Conservation (phyloP, 2,329 filamentous ascomycete genomes). For the Fusarium goolgardi region DNA sequence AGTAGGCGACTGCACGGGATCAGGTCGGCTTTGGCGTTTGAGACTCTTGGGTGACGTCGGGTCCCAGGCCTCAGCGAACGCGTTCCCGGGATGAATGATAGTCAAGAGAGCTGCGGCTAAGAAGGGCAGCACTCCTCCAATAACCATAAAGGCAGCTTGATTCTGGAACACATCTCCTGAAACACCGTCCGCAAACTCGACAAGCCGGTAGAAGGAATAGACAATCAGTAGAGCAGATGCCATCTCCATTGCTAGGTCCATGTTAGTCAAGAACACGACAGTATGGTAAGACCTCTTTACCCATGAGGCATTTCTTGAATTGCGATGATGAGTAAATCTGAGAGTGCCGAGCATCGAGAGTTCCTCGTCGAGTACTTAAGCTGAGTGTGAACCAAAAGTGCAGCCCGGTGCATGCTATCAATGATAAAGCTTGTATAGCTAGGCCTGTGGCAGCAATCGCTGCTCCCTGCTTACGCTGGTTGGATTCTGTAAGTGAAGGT, state of each 20-base stretch:
- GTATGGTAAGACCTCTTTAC: slow-evolving; percentile 50
- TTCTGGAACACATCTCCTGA: slow-evolving; percentile 53
- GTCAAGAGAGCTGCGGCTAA: slow-evolving; percentile 52
- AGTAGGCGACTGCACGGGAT: slow-evolving; percentile 26
- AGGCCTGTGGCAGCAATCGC: slow-evolving; percentile 59
- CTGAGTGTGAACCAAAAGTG: slow-evolving; percentile 57
- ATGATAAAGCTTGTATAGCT: slow-evolving; percentile 56
- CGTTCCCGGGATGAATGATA: slow-evolving; percentile 53
- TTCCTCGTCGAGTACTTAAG: slow-evolving; percentile 53
- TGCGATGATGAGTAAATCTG: slow-evolving; percentile 55
- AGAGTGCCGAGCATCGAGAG: slow-evolving; percentile 55
- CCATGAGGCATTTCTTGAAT: slow-evolving; percentile 59
- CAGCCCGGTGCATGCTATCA: slow-evolving; percentile 54
- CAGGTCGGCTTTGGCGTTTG: slow-evolving; percentile 37
- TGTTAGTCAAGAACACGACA: slow-evolving; percentile 17
- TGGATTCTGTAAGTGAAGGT: slow-evolving; percentile 25
- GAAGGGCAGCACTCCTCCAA: slow-evolving; percentile 57
- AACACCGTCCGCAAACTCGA: slow-evolving; percentile 55
- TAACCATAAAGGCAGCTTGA: slow-evolving; percentile 53
- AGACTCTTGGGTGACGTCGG: slow-evolving; percentile 51
- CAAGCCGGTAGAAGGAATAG: slow-evolving; percentile 57
- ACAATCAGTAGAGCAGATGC: slow-evolving; percentile 54
- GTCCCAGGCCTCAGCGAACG: slow-evolving; percentile 56
- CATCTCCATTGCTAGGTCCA: slow-evolving; percentile 52
- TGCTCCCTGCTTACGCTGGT: slow-evolving; percentile 50